Conservation (phyloP, 495 filamentous ascomycete species). For the Neurospora sp. region DNA sequence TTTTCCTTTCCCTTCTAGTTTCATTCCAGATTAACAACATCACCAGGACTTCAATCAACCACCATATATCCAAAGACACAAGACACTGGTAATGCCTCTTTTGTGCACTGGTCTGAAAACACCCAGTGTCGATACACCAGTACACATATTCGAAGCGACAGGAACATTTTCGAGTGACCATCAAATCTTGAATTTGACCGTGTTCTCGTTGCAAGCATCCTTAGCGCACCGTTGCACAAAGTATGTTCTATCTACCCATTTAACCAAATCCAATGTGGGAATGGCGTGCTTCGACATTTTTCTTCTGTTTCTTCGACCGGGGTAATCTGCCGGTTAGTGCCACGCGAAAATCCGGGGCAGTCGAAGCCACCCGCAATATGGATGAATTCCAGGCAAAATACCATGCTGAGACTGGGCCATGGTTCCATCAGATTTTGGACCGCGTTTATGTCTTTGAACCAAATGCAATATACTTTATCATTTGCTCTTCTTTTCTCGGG, state of each 20-base stretch:
- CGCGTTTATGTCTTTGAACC: not conserved
- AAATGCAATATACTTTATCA: not conserved
- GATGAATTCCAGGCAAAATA: not conserved
- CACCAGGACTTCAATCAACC: not conserved
- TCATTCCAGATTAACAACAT: not conserved
- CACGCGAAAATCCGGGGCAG: not conserved
- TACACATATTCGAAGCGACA: not conserved
- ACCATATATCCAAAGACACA: not conserved
- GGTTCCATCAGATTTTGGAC: not conserved
- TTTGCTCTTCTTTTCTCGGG: not conserved
- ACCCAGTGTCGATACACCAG: not conserved
- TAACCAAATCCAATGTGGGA: not conserved
- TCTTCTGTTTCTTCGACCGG: not conserved
- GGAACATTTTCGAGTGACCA: not conserved
- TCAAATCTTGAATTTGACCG: not conserved
- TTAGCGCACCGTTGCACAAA: not conserved
- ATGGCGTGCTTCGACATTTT: not conserved
- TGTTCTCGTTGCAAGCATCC: not conserved
- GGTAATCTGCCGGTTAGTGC: not conserved
- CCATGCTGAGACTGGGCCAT: not conserved
- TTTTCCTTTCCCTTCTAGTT: not conserved
- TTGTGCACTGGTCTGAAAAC: not conserved
- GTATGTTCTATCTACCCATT: not conserved
- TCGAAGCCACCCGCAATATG: conserved; percentile 1
- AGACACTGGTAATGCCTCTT: not conserved